Evolutionary conservation across 768 basidiomycete genomes (phyloP).

Genomic region (Fomitopsis serialis): DNA sequence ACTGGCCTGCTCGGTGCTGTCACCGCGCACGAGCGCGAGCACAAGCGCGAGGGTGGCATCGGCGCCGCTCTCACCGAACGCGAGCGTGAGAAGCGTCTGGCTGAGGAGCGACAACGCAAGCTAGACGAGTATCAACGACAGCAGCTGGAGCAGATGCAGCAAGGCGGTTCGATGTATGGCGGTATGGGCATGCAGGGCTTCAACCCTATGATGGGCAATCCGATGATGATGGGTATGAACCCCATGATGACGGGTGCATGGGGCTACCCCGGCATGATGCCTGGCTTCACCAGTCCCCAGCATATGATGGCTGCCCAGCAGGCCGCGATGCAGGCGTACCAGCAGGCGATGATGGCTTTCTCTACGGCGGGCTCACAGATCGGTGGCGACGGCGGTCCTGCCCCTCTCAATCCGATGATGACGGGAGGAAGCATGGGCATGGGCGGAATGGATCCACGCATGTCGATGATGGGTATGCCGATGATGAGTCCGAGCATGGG

Average conservation of each 20-base stretch:
- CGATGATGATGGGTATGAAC: slow-evolving; percentile 58
- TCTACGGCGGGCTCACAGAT: slow-evolving; percentile 70
- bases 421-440: slow-evolving; percentile 43
- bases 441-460: slow-evolving; percentile 57
- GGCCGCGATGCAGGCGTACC: slow-evolving; percentile 80
- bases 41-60: slow-evolving; percentile 91
- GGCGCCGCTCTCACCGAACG: slow-evolving; percentile 93
- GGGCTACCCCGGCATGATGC: slow-evolving; percentile 51
- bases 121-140: slow-evolving; percentile 87
- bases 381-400: slow-evolving; percentile 50
- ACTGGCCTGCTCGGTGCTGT: slow-evolving; percentile 95
- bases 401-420: slow-evolving; percentile 51
- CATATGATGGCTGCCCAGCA: slow-evolving; percentile 86
- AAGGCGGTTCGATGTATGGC: slow-evolving; percentile 69
- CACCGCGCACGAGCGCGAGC: slow-evolving; percentile 89
- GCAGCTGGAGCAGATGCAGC: slow-evolving; percentile 87
- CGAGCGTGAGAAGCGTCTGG: slow-evolving; percentile 86
- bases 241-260: slow-evolving; percentile 55
- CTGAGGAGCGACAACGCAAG: slow-evolving; percentile 89
- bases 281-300: slow-evolving; percentile 42
- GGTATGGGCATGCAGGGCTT: slow-evolving; percentile 38
- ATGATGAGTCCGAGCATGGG: slow-evolving; percentile 56
- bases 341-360: slow-evolving; percentile 83
- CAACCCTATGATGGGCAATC: slow-evolving; percentile 73
- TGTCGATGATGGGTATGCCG: slow-evolving; percentile 79